Percentiles rank a stretch among this genome's conserved stretches.
These are phyloP conservation scores for Dothideomycetes sp. DNA, from an alignment of 2,329 filamentous ascomycete species.

Conservation along the genomic window DNA sequence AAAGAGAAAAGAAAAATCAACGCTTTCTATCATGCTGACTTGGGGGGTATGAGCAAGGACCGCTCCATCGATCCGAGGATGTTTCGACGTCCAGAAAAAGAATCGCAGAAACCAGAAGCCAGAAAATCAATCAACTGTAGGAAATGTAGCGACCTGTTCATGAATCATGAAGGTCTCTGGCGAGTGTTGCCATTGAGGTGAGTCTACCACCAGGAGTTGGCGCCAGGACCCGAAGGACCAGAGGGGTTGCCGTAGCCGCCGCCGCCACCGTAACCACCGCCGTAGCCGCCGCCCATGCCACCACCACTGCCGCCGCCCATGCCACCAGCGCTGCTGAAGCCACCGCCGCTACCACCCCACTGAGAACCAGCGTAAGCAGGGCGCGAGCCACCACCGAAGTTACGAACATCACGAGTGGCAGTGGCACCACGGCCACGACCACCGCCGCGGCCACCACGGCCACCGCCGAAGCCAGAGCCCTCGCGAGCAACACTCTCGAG, in stretches of 20 bases:
- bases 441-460: slow-evolving; percentile 53
- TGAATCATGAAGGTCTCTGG: not conserved
- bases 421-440: slow-evolving; percentile 61
- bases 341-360: slow-evolving; percentile 36
- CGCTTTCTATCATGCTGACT: slow-evolving; percentile 43
- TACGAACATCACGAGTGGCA: slow-evolving; percentile 80
- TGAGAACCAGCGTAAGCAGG: slow-evolving; percentile 56
- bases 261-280: slow-evolving; percentile 36
- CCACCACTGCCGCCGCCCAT: slow-evolving; percentile 27
- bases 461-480: slow-evolving; percentile 68
- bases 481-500: slow-evolving; percentile 96
- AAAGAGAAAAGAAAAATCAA: slow-evolving; percentile 30
- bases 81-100: slow-evolving; percentile 23
- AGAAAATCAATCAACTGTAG: slow-evolving; percentile 9
- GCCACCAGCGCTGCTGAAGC: slow-evolving; percentile 33
- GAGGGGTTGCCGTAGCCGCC: slow-evolving; percentile 62
- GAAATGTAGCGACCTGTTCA: not conserved
- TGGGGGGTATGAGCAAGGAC: slow-evolving; percentile 36
- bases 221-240: slow-evolving; percentile 47
- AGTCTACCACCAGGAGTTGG: slow-evolving; percentile 52
- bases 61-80: slow-evolving; percentile 17
- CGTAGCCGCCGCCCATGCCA: slow-evolving; percentile 31
- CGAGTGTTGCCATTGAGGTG: not conserved
- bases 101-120: slow-evolving; percentile 19
- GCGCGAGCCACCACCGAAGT: slow-evolving; percentile 35